These are phyloP conservation scores for Hericium rajendrae DNA, from an alignment of 768 basidiomycete species.

Conservation along the genomic window DNA sequence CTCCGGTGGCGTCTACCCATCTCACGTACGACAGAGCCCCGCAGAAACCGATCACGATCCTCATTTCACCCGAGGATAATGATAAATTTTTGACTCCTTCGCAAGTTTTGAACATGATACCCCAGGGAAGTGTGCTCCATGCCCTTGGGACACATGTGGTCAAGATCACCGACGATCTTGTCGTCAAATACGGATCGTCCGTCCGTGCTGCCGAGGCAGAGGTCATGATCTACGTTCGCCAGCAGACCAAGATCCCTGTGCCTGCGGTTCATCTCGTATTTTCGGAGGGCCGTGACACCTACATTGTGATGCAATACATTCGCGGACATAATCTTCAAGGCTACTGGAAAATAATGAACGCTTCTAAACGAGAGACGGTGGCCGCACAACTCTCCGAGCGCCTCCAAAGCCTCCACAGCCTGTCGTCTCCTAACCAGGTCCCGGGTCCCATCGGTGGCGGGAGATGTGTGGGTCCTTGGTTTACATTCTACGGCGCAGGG, in stretches of 20 bases:
- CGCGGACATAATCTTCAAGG: too few species aligned
- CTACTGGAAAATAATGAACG: too few species aligned
- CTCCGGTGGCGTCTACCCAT: too few species aligned
- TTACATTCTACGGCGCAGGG: not conserved
- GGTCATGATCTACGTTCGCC: not conserved
- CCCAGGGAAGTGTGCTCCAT: too few species aligned
- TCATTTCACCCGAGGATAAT: too few species aligned
- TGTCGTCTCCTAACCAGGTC: not conserved
- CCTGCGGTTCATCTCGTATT: not conserved
- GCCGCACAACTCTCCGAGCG: not conserved
- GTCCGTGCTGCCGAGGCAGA: not conserved
- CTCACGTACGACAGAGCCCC: too few species aligned
- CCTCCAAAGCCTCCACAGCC: not conserved
- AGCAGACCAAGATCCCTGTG: not conserved
- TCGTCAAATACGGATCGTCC: not conserved
- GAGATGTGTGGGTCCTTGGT: not conserved
- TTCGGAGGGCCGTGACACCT: not conserved
- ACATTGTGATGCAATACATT: too few species aligned
- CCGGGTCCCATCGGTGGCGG: not conserved
- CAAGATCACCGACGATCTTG: not conserved
- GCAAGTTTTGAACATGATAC: too few species aligned
- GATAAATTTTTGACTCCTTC: too few species aligned
- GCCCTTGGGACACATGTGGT: too few species aligned
- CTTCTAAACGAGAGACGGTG: too few species aligned
- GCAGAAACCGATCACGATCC: too few species aligned